Conservation (phyloP, 495 filamentous ascomycete genomes). For the Rhizodiscina lignyota region DNA sequence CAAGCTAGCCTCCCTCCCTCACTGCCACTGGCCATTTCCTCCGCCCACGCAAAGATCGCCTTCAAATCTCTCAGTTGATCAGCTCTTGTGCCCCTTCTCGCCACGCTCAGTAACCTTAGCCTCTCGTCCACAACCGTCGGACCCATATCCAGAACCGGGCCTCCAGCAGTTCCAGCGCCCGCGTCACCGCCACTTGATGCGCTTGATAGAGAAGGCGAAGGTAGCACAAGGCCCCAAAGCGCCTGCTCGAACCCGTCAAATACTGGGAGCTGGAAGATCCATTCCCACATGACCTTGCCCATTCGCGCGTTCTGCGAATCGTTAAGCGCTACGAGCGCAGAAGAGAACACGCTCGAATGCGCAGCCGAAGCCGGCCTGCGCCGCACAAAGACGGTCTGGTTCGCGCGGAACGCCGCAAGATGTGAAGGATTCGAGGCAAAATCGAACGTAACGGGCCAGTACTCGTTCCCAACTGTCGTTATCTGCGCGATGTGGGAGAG, state of each 20-base stretch:
- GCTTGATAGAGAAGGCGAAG: no score
- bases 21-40: no score
- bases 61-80: no score
- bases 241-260: no score
- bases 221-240: no score
- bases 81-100: no score
- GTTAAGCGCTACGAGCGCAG: slow-evolving; percentile 36
- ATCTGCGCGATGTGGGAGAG: slow-evolving; percentile 50
- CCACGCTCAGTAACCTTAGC: no score
- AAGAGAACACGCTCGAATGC: slow-evolving; percentile 52
- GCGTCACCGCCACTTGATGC: no score
- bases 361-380: slow-evolving; percentile 53
- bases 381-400: slow-evolving; percentile 67
- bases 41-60: no score
- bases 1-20: background rate
- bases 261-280: slow-evolving; percentile 59
- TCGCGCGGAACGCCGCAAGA: slow-evolving; percentile 51
- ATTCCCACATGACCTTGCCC: slow-evolving; percentile 39
- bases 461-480: slow-evolving; percentile 49
- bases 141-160: no score
- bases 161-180: no score
- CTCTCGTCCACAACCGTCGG: no score
- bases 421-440: slow-evolving; percentile 48
- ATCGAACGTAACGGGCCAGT: slow-evolving; percentile 76
- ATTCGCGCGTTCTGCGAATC: slow-evolving; percentile 13